phyloP scores from a whole-genome alignment of 495 filamentous ascomycete species.

The Parmelia sp. region DNA sequence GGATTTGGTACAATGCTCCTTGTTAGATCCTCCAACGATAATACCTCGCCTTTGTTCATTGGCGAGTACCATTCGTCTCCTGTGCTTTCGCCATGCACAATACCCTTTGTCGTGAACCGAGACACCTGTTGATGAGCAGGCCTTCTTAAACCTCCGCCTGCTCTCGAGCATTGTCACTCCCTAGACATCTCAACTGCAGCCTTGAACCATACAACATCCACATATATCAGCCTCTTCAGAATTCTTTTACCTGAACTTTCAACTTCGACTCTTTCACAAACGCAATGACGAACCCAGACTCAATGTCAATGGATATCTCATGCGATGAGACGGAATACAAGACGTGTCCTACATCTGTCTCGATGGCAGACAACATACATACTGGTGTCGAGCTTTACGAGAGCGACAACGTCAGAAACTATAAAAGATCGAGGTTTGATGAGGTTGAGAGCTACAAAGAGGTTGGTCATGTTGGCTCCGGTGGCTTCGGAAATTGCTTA shows the following conservation, averaged over 20 bases:
- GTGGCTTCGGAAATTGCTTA: constrained; percentile 13
- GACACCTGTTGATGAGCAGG: not conserved
- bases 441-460: constrained; percentile 4
- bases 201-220: not conserved
- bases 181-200: not conserved
- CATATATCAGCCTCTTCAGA: not conserved
- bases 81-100: not conserved
- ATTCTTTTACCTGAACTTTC: not conserved
- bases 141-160: not conserved
- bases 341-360: not conserved
- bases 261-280: not conserved
- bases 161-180: not conserved
- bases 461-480: constrained; percentile 10
- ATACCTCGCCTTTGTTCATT: not conserved
- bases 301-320: not conserved
- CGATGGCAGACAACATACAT: not conserved
- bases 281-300: not conserved
- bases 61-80: not conserved
- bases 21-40: not conserved
- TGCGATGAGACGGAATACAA: not conserved
- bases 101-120: not conserved
- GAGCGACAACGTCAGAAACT: not conserved
- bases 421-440: constrained; percentile 11
- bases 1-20: not conserved
- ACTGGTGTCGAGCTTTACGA: not conserved